Evolutionary conservation across 352 stramenopile genomes (phyloP), one percentile per base, ranked within the genome.

Genomic region (Chrysophaeum taylorii): DNA sequence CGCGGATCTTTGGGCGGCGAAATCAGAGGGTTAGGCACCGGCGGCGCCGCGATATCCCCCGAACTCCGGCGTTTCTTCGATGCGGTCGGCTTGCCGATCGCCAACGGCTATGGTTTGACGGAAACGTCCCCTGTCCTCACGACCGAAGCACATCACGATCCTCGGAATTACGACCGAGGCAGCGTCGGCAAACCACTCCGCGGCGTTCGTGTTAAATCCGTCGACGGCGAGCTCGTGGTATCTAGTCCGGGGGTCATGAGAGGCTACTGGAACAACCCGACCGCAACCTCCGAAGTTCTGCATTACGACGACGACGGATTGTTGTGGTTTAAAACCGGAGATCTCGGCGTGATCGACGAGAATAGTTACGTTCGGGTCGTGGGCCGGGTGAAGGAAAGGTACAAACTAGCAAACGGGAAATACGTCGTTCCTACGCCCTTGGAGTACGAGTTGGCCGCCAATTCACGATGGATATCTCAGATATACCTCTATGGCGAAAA

Each of bases 371-470:
- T 91, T 7, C 73, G 66, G 15, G 82, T 93, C 15, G 90, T 85
- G 12, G 87, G 85, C 27, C 70, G 85, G 14, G 68, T 91, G 36
- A 92, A 92, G 75, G 85, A 92, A 68, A 83, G 87, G 72, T 91
- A 89, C 72, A 93, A 93, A 71, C 78, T 93, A 14, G 84, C 90
- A 60, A 93, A 93, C 78, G 85, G 87, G 0, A 93, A 93, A 72
- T 92, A 91, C 71, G 83, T 93, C 14, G 79, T 82, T 35, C 85
- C 85, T 14, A 83, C 83, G 25, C 84, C 84, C 14, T 82, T 93
- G 36, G 87, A 93, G 78, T 79, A 87, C 69, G 79, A 81, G 0
- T 81, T 88, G 70, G 75, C 78, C n/a, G n/a, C n/a, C 14, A 79
- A 84, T 68, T 86, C 78, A 35, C 78, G 77, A 48, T 88, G 84